Percentiles rank a stretch among this genome's conserved stretches.
phyloP scores from a whole-genome alignment of 257 asterid species.

The Nicotiana paniculata region DNA sequence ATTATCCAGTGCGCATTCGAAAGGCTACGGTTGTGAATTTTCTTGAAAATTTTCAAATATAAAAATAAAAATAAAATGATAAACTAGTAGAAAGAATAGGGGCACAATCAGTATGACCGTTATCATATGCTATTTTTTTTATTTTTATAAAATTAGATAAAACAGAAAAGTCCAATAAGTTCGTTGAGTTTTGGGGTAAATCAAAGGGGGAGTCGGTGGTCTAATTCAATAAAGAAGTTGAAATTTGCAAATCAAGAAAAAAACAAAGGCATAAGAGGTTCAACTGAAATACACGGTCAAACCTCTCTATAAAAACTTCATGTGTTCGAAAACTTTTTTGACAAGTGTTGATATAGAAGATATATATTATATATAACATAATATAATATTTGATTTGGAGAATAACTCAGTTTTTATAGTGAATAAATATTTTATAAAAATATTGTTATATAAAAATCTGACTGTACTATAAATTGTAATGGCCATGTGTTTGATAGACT shows the following conservation, averaged over 20 bases:
- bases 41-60: background rate
- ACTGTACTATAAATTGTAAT: background rate
- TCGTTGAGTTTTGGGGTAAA: conserved; percentile 15
- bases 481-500: background rate
- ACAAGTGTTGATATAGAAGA: no score
- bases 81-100: background rate
- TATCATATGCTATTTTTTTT: background rate
- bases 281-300: background rate
- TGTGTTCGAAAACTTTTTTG: no score
- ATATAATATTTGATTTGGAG: no score
- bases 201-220: conserved; percentile 18
- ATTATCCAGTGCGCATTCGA: no score
- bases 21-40: accelerated
- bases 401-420: no score
- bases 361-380: no score
- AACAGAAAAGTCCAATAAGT: conserved; percentile 3
- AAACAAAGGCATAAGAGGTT: background rate
- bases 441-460: no score
- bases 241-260: background rate
- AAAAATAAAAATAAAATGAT: background rate
- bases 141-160: background rate
- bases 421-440: no score
- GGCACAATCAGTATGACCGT: conserved; percentile 2
- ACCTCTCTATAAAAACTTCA: no score
- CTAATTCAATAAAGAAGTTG: conserved; percentile 9